Conservation (phyloP, 1,139 yeast species). For the Kodamaea alishanica region DNA sequence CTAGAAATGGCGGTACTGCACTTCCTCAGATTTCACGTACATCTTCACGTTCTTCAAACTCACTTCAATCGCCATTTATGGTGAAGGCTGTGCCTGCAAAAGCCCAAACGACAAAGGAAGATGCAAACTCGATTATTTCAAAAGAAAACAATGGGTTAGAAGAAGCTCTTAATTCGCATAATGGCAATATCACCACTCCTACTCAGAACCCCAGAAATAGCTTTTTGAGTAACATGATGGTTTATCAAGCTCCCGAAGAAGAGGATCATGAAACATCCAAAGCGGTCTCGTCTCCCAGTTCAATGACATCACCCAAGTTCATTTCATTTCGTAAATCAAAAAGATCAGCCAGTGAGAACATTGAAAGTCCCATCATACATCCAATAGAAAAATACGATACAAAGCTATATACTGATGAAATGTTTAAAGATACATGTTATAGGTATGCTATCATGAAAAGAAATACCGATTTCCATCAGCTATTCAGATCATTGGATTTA, state of each 20-base stretch:
- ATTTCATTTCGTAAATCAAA: conserved; percentile 46
- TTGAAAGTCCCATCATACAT: conserved; percentile 21
- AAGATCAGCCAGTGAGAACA: conserved; percentile 32
- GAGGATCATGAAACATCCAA: conserved; percentile 2
- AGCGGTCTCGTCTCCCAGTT: conserved; percentile 3
- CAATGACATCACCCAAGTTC: conserved; percentile 37
- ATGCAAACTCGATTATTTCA: conserved; percentile 43
- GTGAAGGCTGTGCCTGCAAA: conserved; percentile 53
- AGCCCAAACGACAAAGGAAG: conserved; percentile 57
- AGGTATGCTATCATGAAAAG: conserved; percentile 65
- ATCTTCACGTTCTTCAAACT: conserved; percentile 25
- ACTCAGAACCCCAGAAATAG: conserved; percentile 5
- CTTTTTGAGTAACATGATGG: conserved; percentile 11
- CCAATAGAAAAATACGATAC: conserved; percentile 22
- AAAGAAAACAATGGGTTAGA: conserved; percentile 21
- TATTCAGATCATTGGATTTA: conserved; percentile 65
- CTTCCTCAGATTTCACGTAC: conserved; percentile 8
- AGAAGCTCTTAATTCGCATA: not conserved
- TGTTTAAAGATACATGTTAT: conserved; percentile 32
- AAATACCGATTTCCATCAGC: conserved; percentile 73
- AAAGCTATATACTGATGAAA: conserved; percentile 37
- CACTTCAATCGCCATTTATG: conserved; percentile 37
- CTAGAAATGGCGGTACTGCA: not conserved
- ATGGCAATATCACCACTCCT: not conserved
- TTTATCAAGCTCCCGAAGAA: conserved; percentile 4